A percentile compares a stretch with the other conserved stretches of the same genome.
phyloP scores from a whole-genome alignment of 768 basidiomycete species.

The Lentinula detonsa region DNA sequence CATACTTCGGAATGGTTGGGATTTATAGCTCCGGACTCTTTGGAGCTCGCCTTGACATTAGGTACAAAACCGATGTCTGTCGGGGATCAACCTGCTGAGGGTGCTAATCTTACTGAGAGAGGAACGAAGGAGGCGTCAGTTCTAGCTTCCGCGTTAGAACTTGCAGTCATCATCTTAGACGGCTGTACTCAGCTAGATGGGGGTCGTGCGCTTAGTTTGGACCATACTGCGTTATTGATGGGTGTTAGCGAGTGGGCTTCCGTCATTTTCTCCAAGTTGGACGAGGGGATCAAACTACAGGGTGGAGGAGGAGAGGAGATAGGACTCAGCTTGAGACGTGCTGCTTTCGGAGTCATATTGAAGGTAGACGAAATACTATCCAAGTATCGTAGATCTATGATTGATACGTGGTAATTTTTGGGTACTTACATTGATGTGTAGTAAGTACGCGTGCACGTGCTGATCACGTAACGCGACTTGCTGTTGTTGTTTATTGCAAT shows the following conservation, averaged over 20 bases:
- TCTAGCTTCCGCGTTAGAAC: constrained; percentile 68
- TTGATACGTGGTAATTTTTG: not conserved
- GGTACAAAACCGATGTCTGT: constrained; percentile 60
- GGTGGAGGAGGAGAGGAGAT: constrained; percentile 66
- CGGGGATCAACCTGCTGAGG: constrained; percentile 27
- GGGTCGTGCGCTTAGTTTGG: constrained; percentile 68
- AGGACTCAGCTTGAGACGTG: constrained; percentile 48
- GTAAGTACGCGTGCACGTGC: not conserved
- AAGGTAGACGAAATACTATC: constrained; percentile 70
- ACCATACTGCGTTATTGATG: constrained; percentile 66
- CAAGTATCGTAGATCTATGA: constrained; percentile 63
- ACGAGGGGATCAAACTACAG: constrained; percentile 54
- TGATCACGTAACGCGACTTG: not conserved
- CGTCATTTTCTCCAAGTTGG: constrained; percentile 56
- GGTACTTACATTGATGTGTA: too few species aligned
- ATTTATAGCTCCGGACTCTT: constrained; percentile 71
- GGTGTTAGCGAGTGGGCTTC: constrained; percentile 79
- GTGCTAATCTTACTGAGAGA: constrained; percentile 25
- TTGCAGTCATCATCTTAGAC: constrained; percentile 73
- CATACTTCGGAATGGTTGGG: constrained; percentile 78
- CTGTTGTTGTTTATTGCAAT: not conserved
- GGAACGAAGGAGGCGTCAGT: constrained; percentile 60
- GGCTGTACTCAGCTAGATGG: constrained; percentile 70
- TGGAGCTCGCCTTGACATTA: constrained; percentile 80
- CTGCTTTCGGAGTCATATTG: constrained; percentile 75